Percentiles rank a stretch among this genome's conserved stretches.
These are phyloP conservation scores for Pestalotiopsis sp. DNA, from an alignment of 2,329 filamentous ascomycete genomes.

Conservation along the genomic window DNA sequence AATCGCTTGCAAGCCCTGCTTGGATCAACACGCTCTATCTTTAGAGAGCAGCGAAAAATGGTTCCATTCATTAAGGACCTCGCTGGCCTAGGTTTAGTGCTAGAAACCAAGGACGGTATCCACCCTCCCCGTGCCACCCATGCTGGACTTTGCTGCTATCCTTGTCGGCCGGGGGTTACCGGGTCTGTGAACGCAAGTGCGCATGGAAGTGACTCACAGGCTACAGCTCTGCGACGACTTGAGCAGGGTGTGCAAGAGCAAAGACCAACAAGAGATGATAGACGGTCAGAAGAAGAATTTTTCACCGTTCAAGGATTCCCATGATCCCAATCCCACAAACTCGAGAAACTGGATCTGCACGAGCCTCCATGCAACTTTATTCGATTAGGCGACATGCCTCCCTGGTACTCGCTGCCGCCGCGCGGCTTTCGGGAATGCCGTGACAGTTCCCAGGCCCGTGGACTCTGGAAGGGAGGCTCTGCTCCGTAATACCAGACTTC, in stretches of 20 bases:
- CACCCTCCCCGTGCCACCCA: not conserved
- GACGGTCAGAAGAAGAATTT: not conserved
- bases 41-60: not conserved
- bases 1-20: not conserved
- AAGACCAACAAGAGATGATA: not conserved
- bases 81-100: not conserved
- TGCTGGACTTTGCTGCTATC: no score
- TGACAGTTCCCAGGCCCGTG: not conserved
- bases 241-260: not conserved
- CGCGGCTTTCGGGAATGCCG: not conserved
- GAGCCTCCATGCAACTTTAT: not conserved
- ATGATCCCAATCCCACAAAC: not conserved
- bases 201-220: not conserved
- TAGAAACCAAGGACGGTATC: not conserved
- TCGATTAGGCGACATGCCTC: not conserved
- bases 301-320: not conserved
- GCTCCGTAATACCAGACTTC: not conserved
- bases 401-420: not conserved
- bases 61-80: not conserved
- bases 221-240: not conserved
- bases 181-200: not conserved
- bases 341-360: not conserved
- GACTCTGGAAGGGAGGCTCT: not conserved
- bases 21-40: not conserved
- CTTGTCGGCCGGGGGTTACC: not conserved